phyloP scores from a whole-genome alignment of 192 early-diverging fungal species.

The Mortierella hygrophila region DNA sequence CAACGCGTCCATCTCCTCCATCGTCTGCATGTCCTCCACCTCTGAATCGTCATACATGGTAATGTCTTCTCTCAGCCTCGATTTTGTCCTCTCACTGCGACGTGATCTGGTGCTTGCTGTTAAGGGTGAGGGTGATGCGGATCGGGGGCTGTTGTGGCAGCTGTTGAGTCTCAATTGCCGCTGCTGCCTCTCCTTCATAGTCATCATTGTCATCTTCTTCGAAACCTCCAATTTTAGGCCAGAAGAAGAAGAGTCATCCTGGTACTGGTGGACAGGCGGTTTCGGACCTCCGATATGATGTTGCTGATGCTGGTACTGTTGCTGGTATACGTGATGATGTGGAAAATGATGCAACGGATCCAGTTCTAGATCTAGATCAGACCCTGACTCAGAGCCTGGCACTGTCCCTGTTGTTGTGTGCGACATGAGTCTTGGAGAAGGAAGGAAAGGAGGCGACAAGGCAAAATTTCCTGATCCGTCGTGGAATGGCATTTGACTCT shows the following conservation, averaged over 20 bases:
- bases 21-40: not conserved
- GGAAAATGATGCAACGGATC: not conserved
- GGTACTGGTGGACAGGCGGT: too few relatives aligned
- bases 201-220: not conserved
- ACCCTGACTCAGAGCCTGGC: not conserved
- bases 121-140: not conserved
- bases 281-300: not conserved
- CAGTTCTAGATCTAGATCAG: not conserved
- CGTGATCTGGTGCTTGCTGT: not conserved
- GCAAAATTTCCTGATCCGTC: conserved; percentile 46
- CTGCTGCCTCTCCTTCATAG: not conserved
- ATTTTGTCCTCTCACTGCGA: not conserved
- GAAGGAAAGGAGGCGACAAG: not conserved
- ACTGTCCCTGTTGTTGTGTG: not conserved
- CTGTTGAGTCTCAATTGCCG: not conserved
- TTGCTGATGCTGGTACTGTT: not conserved
- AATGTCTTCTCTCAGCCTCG: not conserved
- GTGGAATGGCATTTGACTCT: conserved; percentile 39
- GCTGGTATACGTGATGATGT: not conserved
- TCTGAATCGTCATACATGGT: not conserved
- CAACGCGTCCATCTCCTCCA: conserved; percentile 38
- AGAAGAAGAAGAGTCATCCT: too few relatives aligned
- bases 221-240: not conserved
- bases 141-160: not conserved
- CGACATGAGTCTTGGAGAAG: not conserved